Evolutionary conservation across 2,329 filamentous ascomycete genomes (phyloP).

Genomic region (Madurella mycetomatis): DNA sequence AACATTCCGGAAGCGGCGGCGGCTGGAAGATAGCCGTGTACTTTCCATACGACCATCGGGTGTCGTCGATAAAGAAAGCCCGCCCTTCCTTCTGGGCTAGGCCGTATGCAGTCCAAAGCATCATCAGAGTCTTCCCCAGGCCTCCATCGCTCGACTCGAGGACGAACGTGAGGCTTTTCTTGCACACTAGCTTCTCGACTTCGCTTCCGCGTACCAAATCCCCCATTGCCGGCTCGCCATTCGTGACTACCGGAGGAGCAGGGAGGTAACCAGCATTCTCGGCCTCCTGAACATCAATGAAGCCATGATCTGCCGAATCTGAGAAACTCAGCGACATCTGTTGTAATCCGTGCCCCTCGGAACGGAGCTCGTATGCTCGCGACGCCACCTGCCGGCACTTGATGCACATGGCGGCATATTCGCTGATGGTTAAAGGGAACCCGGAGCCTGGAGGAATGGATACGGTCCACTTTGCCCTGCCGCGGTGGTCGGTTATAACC

Average conservation of each 20-base stretch:
- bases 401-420: conserved; percentile 66
- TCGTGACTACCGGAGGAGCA: neutral
- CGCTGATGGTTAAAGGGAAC: conserved; percentile 62
- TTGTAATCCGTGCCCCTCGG: conserved; percentile 33
- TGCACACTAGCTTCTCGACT: conserved; percentile 55
- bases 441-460: conserved; percentile 64
- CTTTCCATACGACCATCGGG: conserved; percentile 74
- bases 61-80: conserved; percentile 80
- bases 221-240: conserved; percentile 30
- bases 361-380: conserved; percentile 50
- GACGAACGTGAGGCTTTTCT: conserved; percentile 70
- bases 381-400: conserved; percentile 62
- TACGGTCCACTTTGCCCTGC: conserved; percentile 71
- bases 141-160: conserved; percentile 72
- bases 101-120: conserved; percentile 79
- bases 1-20: conserved; percentile 61
- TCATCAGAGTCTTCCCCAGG: conserved; percentile 70
- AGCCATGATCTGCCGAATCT: conserved; percentile 62
- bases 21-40: conserved; percentile 69
- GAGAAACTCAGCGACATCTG: conserved; percentile 38
- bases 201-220: conserved; percentile 26
- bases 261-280: conserved; percentile 61
- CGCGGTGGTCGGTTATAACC: conserved; percentile 60
- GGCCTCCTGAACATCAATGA: conserved; percentile 70
- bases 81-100: conserved; percentile 69